Evolutionary conservation across 2,329 filamentous ascomycete species (phyloP), one percentile per base, ranked within the genome.

Genomic region (Claviceps sp.): DNA sequence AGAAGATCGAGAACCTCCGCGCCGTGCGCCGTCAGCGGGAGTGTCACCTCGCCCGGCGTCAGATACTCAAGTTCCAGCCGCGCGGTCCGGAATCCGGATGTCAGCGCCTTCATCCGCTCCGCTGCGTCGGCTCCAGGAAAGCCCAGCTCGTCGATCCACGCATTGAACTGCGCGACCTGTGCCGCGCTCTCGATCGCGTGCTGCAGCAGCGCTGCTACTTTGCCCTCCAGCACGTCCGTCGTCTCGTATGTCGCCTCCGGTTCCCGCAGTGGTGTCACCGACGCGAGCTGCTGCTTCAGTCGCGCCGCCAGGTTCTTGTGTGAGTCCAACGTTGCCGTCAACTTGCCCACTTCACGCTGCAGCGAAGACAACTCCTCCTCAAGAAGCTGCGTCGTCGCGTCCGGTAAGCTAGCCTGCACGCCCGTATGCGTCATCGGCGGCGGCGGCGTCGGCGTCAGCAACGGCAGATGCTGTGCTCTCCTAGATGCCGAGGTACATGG

Each of bases 11-110:
- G 70, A 0, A 83, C 70, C 50, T 77, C 71, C 1, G 74, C 74
- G 2, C 78, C 78, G 48, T 73, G 73, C 0, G 73, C 72, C 0
- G 71, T 72, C 0, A 80, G 65, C 0, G 78, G 76, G 0, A 80
- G 68, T 0, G 70, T 59, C n/a, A 75, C 66, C 60, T 83, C 80
- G 5, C 79, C 80, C 0, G 80, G 80, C 0, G 73, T 76, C 19
- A 82, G 70, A 58, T 82, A 82, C 61, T 83, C 80, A 2, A 83
- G 72, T 57, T 83, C 79, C 0, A 82, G 65, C 1, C 80, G 73
- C 1, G 79, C 80, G 2, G 73, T 63, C 19, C 79, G 75, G 64
- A 84, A 77, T 2, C 73, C 70, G 2, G 67, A 56, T 0, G 70
- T 62, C 13, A 84, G 69, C 0, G 73, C 69, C 1, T 66, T 55